These are phyloP conservation scores for Kurtzmaniella quercitrusa DNA, from an alignment of 1,139 yeast species.

Conservation along the genomic window DNA sequence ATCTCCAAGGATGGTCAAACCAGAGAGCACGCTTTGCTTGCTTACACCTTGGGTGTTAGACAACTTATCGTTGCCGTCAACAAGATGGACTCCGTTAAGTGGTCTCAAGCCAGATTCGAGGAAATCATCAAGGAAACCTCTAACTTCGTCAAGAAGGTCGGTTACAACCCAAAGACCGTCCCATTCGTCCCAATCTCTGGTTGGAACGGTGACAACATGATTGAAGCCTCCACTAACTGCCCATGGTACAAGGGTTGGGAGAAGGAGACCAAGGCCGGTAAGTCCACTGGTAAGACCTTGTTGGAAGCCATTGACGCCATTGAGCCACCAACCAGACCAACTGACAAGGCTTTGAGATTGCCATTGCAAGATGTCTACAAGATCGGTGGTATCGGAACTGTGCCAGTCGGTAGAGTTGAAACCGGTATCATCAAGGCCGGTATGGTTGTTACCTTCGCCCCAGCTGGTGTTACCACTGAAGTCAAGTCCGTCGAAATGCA, in stretches of 20 bases:
- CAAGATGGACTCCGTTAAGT: slow-evolving; percentile 91
- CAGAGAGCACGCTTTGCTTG: slow-evolving; percentile 89
- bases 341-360: slow-evolving; percentile 88
- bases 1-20: slow-evolving; percentile 92
- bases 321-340: slow-evolving; percentile 82
- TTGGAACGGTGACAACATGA: slow-evolving; percentile 95
- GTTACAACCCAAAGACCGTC: slow-evolving; percentile 89
- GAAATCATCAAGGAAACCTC: slow-evolving; percentile 82
- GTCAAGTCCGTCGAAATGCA: slow-evolving; percentile 94
- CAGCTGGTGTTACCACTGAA: slow-evolving; percentile 90
- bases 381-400: slow-evolving; percentile 93
- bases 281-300: slow-evolving; percentile 77
- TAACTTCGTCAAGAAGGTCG: slow-evolving; percentile 89
- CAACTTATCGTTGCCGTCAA: slow-evolving; percentile 87
- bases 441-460: slow-evolving; percentile 88
- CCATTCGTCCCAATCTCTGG: slow-evolving; percentile 92
- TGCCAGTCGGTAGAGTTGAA: slow-evolving; percentile 94
- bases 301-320: slow-evolving; percentile 85
- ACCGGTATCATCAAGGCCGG: slow-evolving; percentile 91
- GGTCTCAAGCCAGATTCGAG: slow-evolving; percentile 78
- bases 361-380: slow-evolving; percentile 91
- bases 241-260: slow-evolving; percentile 93
- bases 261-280: slow-evolving; percentile 81
- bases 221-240: slow-evolving; percentile 77
- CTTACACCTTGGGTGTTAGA: slow-evolving; percentile 87